Conservation (phyloP, 2,329 filamentous ascomycete genomes). For the Penicillium sp. region DNA sequence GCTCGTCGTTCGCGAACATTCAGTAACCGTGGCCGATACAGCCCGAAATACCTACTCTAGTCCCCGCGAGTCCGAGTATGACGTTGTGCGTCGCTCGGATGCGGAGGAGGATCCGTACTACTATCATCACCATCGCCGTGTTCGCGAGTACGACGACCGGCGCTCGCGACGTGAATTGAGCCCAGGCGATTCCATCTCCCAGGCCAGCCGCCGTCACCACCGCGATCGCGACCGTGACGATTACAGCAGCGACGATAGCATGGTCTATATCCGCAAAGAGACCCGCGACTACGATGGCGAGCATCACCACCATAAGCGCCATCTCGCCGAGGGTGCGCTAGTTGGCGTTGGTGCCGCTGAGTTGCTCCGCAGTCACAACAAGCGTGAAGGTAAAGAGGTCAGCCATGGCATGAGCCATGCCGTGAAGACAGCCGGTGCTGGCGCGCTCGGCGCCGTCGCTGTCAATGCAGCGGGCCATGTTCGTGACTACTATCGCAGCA, state of each 20-base stretch:
- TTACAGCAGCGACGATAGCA: constrained; percentile 63
- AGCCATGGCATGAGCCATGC: constrained; percentile 53
- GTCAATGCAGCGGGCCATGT: constrained; percentile 59
- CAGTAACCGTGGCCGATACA: constrained; percentile 57
- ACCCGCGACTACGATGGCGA: constrained; percentile 47
- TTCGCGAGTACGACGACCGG: constrained; percentile 57
- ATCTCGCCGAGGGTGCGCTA: constrained; percentile 64
- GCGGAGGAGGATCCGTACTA: constrained; percentile 61
- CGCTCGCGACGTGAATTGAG: constrained; percentile 49
- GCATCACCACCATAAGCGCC: constrained; percentile 54
- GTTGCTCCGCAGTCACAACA: constrained; percentile 59
- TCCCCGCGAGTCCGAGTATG: constrained; percentile 58
- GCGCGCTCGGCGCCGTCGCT: constrained; percentile 62
- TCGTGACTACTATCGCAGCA: constrained; percentile 52
- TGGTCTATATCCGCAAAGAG: constrained; percentile 60
- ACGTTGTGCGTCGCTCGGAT: constrained; percentile 61
- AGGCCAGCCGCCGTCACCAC: constrained; percentile 45
- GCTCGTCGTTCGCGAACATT: constrained; percentile 56
- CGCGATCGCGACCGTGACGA: constrained; percentile 38
- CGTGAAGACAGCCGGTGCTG: constrained; percentile 58
- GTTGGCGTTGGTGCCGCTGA: constrained; percentile 63
- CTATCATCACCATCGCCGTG: constrained; percentile 60
- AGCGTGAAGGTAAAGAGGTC: constrained; percentile 57
- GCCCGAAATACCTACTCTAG: constrained; percentile 52
- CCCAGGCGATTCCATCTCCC: constrained; percentile 56